Evolutionary conservation across 1,284 basidiomycete species (phyloP).

Genomic region (Sutorius eximius): DNA sequence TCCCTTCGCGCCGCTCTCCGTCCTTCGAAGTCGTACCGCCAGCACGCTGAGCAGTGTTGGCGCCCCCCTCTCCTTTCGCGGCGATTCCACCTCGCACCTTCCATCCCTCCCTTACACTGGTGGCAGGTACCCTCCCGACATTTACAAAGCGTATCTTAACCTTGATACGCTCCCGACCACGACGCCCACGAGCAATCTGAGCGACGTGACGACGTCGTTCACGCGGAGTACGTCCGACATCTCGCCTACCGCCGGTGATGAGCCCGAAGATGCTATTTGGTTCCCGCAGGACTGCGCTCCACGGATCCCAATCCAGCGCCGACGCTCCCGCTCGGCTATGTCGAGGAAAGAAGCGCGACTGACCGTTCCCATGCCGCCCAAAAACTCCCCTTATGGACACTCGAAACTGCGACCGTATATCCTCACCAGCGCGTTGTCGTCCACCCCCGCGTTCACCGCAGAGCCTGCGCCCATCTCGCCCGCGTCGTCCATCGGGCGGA

Average conservation of each 20-base stretch:
- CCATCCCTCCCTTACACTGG: slow-evolving; percentile 33
- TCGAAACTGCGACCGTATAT: slow-evolving; percentile 30
- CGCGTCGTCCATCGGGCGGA: slow-evolving; percentile 26
- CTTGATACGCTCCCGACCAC: slow-evolving; percentile 13
- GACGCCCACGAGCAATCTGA: slow-evolving; percentile 12
- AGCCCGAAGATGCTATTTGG: slow-evolving; percentile 14
- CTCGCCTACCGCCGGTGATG: slow-evolving; percentile 6
- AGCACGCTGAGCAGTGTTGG: slow-evolving; percentile 32
- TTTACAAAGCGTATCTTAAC: slow-evolving; percentile 31
- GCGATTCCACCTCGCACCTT: slow-evolving; percentile 35
- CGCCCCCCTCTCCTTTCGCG: slow-evolving; percentile 33
- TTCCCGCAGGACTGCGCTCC: slow-evolving; percentile 5
- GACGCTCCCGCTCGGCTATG: slow-evolving; percentile 35
- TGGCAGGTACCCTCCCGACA: slow-evolving; percentile 33
- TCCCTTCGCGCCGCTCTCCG: slow-evolving; percentile 34
- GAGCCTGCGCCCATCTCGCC: slow-evolving; percentile 33
- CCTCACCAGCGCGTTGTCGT: slow-evolving; percentile 26
- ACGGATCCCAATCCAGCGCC: slow-evolving; percentile 27
- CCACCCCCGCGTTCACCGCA: slow-evolving; percentile 31
- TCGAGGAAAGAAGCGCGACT: slow-evolving; percentile 34
- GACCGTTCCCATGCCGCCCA: slow-evolving; percentile 26
- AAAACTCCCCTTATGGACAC: slow-evolving; percentile 35
- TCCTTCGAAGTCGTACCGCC: slow-evolving; percentile 36
- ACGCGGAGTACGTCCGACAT: slow-evolving; percentile 26
- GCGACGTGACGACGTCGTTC: slow-evolving; percentile 23